Conservation (phyloP, 306 rosid species). For the Castanospermum australe region DNA sequence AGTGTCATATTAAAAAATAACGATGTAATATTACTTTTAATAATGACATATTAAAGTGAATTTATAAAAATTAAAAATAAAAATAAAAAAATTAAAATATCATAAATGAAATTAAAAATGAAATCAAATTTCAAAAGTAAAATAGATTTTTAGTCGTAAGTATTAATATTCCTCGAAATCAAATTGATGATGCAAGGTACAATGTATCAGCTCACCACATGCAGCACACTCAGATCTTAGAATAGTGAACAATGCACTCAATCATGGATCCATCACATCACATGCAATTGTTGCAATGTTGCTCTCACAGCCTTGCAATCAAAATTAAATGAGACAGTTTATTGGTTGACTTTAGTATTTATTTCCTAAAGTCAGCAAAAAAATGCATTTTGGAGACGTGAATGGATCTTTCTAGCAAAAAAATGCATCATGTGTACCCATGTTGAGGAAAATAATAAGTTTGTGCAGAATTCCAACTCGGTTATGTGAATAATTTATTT, state of each 20-base stretch:
- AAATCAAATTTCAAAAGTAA: no score
- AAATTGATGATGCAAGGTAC: neutral
- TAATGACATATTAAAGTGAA: no score
- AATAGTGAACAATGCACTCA: neutral
- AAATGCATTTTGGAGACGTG: neutral
- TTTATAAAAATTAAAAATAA: no score
- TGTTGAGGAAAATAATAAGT: neutral
- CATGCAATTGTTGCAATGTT: constrained; percentile 1
- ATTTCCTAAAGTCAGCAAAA: neutral
- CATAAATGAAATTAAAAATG: no score
- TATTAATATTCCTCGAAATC: no score
- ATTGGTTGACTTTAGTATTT: neutral
- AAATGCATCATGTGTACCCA: neutral
- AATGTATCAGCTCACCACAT: neutral
- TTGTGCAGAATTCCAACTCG: neutral
- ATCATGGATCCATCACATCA: neutral
- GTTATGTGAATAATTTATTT: neutral
- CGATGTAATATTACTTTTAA: no score
- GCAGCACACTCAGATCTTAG: neutral
- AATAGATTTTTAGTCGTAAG: no score
- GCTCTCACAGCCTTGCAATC: neutral
- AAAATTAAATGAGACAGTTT: neutral
- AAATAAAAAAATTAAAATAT: no score
- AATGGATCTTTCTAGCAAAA: neutral
- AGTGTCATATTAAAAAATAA: no score